Conservation (phyloP, 331 rosid genomes). For the Pyrus hybrid region DNA sequence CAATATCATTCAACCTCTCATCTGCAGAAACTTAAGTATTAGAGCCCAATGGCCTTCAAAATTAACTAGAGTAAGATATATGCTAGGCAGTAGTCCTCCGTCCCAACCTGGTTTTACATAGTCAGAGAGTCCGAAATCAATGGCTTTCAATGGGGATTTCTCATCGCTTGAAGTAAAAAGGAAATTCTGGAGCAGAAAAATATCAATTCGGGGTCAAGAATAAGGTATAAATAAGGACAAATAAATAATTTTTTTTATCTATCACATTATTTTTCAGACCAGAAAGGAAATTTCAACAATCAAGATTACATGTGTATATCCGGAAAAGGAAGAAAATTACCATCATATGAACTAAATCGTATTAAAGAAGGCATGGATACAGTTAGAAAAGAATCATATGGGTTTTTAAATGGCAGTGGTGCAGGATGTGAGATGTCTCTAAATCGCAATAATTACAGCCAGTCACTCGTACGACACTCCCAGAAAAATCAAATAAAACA, state of each 20-base stretch:
- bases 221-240: background rate
- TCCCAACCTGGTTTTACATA: slow-evolving; percentile 84
- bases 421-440: background rate
- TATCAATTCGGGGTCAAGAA: slow-evolving; percentile 5
- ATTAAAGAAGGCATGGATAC: background rate
- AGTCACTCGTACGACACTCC: background rate
- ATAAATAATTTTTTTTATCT: background rate
- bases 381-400: background rate
- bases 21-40: slow-evolving; percentile 38
- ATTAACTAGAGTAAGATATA: background rate
- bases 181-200: slow-evolving; percentile 63
- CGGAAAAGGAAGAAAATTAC: background rate
- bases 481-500: too few species aligned
- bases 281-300: background rate
- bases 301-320: background rate
- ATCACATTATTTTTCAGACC: background rate
- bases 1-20: slow-evolving; percentile 83
- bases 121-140: slow-evolving; percentile 89
- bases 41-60: background rate
- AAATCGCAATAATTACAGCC: background rate
- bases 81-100: slow-evolving; percentile 6
- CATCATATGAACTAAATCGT: too few species aligned
- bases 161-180: slow-evolving; percentile 67
- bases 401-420: background rate
- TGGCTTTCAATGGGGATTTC: slow-evolving; percentile 57